A percentile compares a stretch with the other conserved stretches of the same genome.
Evolutionary conservation across 2,329 filamentous ascomycete species (phyloP).

Genomic region (Fusarium sacchari): DNA sequence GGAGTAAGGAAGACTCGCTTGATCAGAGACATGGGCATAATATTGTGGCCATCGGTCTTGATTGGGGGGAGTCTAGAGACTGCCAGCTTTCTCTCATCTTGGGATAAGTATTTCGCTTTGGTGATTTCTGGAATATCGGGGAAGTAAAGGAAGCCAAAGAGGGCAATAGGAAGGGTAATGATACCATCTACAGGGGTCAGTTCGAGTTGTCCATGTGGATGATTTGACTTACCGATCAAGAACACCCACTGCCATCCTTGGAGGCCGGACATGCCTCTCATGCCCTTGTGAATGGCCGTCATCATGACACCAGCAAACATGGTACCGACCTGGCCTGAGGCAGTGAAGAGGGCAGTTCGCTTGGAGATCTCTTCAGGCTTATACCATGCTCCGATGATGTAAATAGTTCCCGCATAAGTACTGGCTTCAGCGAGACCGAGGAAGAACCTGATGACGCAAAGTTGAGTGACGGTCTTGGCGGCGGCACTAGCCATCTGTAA

Average conservation of each 20-base stretch:
- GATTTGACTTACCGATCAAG: slow-evolving; percentile 14
- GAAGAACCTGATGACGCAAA: slow-evolving; percentile 45
- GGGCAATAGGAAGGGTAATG: slow-evolving; percentile 36
- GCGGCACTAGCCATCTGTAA: slow-evolving; percentile 44
- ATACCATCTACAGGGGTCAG: slow-evolving; percentile 25
- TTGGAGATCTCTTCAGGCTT: slow-evolving; percentile 66
- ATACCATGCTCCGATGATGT: slow-evolving; percentile 62
- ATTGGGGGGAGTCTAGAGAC: slow-evolving; percentile 46
- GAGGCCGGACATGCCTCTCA: slow-evolving; percentile 52
- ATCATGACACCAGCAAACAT: slow-evolving; percentile 70
- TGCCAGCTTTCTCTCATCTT: slow-evolving; percentile 47
- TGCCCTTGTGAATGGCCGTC: slow-evolving; percentile 50
- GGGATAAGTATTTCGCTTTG: slow-evolving; percentile 48
- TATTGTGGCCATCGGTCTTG: slow-evolving; percentile 48
- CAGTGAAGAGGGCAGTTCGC: slow-evolving; percentile 67
- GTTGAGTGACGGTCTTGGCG: slow-evolving; percentile 44
- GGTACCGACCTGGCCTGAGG: slow-evolving; percentile 64
- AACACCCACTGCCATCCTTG: slow-evolving; percentile 61
- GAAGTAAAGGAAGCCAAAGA: slow-evolving; percentile 39
- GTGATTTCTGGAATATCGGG: slow-evolving; percentile 47
- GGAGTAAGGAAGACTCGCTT: slow-evolving; percentile 44
- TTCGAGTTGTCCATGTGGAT: rapidly evolving
- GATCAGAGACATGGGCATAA: slow-evolving; percentile 42
- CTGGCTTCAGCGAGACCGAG: slow-evolving; percentile 44
- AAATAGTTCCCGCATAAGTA: slow-evolving; percentile 47